Conservation (phyloP, 2,329 filamentous ascomycete genomes). For the Aspergillus amoenus region DNA sequence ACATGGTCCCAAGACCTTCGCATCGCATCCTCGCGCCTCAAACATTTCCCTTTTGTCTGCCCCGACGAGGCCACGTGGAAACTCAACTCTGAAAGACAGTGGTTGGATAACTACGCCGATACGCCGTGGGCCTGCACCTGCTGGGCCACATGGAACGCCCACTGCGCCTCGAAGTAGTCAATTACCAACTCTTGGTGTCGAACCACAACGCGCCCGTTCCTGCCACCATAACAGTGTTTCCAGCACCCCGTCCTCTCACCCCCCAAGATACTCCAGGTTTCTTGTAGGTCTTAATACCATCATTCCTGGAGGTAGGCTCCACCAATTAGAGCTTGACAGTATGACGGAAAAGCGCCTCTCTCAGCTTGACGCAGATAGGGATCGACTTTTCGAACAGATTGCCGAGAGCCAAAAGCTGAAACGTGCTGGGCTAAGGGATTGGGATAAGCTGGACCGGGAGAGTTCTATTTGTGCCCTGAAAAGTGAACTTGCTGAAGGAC, state of each 20-base stretch:
- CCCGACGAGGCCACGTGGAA: slow-evolving; percentile 49
- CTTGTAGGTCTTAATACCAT: slow-evolving; percentile 40
- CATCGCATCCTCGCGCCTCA: slow-evolving; percentile 37
- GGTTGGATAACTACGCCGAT: slow-evolving; percentile 32
- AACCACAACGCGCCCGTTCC: slow-evolving; percentile 35
- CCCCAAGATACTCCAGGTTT: slow-evolving; percentile 41
- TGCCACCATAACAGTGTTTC: slow-evolving; percentile 38
- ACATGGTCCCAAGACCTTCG: slow-evolving; percentile 33
- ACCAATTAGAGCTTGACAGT: slow-evolving; percentile 39
- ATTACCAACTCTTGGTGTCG: slow-evolving; percentile 25
- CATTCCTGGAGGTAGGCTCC: slow-evolving; percentile 43
- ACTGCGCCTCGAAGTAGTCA: slow-evolving; percentile 39
- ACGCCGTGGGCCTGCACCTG: slow-evolving; percentile 34
- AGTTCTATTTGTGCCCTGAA: slow-evolving; percentile 47
- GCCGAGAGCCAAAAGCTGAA: slow-evolving; percentile 45
- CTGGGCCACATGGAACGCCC: slow-evolving; percentile 33
- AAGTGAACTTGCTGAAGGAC: slow-evolving; percentile 50
- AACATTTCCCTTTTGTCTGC: slow-evolving; percentile 45
- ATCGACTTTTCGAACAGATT: slow-evolving; percentile 45
- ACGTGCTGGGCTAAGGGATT: slow-evolving; percentile 44
- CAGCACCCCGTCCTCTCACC: slow-evolving; percentile 37
- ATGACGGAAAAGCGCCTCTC: slow-evolving; percentile 45
- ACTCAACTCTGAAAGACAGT: slow-evolving; percentile 33
- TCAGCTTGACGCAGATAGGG: slow-evolving; percentile 46
- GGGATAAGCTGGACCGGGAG: slow-evolving; percentile 49